Base-by-base conservation (phyloP, 768 basidiomycete genomes). In the Serendipita sp. region DNA sequence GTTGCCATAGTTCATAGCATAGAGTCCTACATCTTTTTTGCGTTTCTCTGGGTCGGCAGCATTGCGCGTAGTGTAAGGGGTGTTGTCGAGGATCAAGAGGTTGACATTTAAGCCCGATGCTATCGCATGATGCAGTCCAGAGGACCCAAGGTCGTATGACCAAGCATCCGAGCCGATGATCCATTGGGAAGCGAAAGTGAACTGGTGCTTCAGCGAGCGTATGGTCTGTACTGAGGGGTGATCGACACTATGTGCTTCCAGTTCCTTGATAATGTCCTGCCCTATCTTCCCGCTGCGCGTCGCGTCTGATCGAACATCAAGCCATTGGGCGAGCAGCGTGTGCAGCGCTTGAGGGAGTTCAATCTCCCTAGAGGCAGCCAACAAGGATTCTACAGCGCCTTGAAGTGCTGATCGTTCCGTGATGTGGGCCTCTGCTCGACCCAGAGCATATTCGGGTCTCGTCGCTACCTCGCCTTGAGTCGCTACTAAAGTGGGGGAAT, bases 111-210 rank as follows among this genome's bases (percentile, higher is more conserved):
- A 80, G 20, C 86, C 83, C 3, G 93, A 95, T 20, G 93, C 84
- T 62, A 98, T 88, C 68, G 85, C 84, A 67, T 98, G 96, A 72
- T 99, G 95, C 42, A 99, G 77, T 53, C 95, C 96, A 1, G 92
- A 95, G 2, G 91, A 83, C 43, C 95, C 96, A 43, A 98, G 82
- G 73, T 98, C 96, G 71, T 96, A 91, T 0, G 94, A 88, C 96
- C 96, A 98, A 0, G 90, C 88, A 71, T 99, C 96, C 20, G 94
- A 97, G 20, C 95, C 93, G 67, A 99, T 87, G 72, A 99, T 98
- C 96, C 96, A 99, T 64, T 89, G 79, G 4, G 90, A 92, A 42
- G 77, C 77, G 5, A 83, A 75, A 43, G 81, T 75, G 67, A 96
- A 82, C 67, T 84, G 81, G 20, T 80, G 73, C 42, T 78, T 78